Percentiles rank a stretch among this genome's conserved stretches.
Evolutionary conservation across 768 basidiomycete species (phyloP).

Genomic region (Cyclocybe cylindracea): DNA sequence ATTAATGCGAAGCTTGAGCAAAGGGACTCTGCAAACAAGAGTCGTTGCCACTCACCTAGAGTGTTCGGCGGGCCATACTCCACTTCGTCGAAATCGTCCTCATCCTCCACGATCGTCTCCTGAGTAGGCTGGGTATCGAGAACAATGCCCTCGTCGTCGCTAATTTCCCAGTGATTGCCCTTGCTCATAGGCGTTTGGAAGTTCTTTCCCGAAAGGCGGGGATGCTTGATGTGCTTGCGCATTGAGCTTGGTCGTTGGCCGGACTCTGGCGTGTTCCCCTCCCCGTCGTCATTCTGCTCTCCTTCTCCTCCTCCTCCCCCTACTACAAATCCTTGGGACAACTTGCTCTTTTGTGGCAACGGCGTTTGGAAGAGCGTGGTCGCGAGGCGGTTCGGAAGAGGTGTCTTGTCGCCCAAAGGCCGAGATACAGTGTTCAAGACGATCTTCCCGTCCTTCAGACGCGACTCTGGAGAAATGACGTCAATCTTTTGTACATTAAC

Average conservation of each 20-base stretch:
- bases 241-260: conserved; percentile 66
- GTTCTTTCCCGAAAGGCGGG: conserved; percentile 45
- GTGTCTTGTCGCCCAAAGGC: conserved; percentile 75
- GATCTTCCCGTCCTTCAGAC: conserved; percentile 21
- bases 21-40: not conserved
- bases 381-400: conserved; percentile 63
- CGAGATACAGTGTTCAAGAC: conserved; percentile 31
- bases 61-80: conserved; percentile 57
- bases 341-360: conserved; percentile 33
- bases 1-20: not conserved
- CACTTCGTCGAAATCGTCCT: conserved; percentile 44
- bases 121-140: conserved; percentile 27
- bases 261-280: conserved; percentile 37
- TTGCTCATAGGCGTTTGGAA: conserved; percentile 70
- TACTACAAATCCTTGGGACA: conserved; percentile 28
- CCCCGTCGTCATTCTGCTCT: conserved; percentile 3
- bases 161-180: conserved; percentile 78
- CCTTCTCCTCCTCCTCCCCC: conserved; percentile 10
- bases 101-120: conserved; percentile 27
- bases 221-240: conserved; percentile 61
- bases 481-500: not conserved
- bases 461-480: conserved; percentile 12
- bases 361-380: conserved; percentile 34
- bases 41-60: conserved; percentile 26
- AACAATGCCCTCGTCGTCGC: conserved; percentile 44